Evolutionary conservation across 2,329 filamentous ascomycete genomes (phyloP), one percentile per base, ranked within the genome.

Genomic region (Pyrenophora seminiperda): DNA sequence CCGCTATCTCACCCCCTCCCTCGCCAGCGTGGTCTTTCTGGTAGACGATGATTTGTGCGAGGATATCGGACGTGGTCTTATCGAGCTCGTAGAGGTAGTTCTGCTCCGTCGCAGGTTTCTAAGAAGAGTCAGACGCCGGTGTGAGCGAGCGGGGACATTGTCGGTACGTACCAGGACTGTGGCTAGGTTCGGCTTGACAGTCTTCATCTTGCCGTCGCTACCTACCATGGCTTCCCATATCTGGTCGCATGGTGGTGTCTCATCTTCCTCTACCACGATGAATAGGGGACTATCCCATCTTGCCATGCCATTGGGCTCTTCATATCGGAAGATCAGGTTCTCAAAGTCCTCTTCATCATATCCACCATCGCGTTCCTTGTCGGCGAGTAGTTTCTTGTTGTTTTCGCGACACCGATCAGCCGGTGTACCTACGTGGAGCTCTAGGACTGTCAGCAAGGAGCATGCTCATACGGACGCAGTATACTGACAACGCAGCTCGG

Each of bases 271-370:
- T 9, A 90, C 81, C 0, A 94, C 80, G 3, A 88, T 88, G 73
- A 93, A 94, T 2, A 94, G 79, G 1, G 90, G 90, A 46, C 86
- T 88, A 70, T 95, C 90, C 90, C 90, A 95, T 34, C 89, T 78
- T 2, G 83, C 87, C 88, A 93, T 92, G 17, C 86, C 83, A 68
- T 93, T 94, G 11, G 90, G 90, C 73, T 95, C 90, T 73, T 95
- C 90, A 68, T 92, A 92, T 46, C 90, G 81, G 68, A 90, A 93
- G 27, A 91, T 83, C 9, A 92, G 79, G 61, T 91, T 91, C 57
- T 91, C 88, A 79, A 89, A 90, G 67, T 89, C 87, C 13, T 82
- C 80, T 4, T 79, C 66, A 0, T 77, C 76, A 60, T 86, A 86
- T 2, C 74, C 79, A 2, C 68, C 72, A n/a, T 72, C 71, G 59